Percentiles rank a stretch among this genome's conserved stretches.
These are phyloP conservation scores for Bassia scoparia DNA, from an alignment of 148 eudicot genomes.

Conservation along the genomic window DNA sequence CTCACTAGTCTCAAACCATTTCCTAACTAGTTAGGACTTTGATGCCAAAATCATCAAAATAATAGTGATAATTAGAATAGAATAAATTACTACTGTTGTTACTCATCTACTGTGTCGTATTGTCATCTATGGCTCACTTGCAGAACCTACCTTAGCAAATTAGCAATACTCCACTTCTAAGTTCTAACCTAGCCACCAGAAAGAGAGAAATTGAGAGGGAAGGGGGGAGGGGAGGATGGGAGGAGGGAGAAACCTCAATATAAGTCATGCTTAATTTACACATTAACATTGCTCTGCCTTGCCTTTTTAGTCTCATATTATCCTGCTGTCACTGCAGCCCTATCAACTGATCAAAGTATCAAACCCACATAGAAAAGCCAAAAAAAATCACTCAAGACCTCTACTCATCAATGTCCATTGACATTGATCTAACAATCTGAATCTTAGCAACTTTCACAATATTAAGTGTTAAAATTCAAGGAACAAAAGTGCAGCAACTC, in stretches of 20 bases:
- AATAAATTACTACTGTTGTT: not conserved
- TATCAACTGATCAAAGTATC: not conserved
- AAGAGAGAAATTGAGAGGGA: not conserved
- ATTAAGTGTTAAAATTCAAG: not conserved
- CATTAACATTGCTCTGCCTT: not conserved
- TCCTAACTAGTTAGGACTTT: not conserved
- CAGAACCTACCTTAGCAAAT: not conserved
- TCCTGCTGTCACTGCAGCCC: not conserved
- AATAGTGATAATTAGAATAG: not conserved
- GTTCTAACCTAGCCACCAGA: not conserved
- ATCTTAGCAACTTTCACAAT: not conserved
- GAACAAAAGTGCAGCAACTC: slow-evolving; percentile 4
- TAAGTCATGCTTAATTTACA: not conserved
- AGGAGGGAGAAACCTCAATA: not conserved
- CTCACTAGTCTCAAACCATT: not conserved
- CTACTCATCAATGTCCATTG: not conserved
- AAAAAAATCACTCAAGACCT: not conserved
- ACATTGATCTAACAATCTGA: not conserved
- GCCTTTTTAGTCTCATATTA: not conserved
- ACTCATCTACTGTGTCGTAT: not conserved
- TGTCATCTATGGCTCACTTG: not conserved
- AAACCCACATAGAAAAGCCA: not conserved
- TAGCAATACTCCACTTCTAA: not conserved
- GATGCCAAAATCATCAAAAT: no score
- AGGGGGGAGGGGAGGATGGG: not conserved